Evolutionary conservation across 169 alveolate genomes (phyloP), one percentile per base, ranked within the genome.

Genomic region (Cryptosporidium xiaoi): DNA sequence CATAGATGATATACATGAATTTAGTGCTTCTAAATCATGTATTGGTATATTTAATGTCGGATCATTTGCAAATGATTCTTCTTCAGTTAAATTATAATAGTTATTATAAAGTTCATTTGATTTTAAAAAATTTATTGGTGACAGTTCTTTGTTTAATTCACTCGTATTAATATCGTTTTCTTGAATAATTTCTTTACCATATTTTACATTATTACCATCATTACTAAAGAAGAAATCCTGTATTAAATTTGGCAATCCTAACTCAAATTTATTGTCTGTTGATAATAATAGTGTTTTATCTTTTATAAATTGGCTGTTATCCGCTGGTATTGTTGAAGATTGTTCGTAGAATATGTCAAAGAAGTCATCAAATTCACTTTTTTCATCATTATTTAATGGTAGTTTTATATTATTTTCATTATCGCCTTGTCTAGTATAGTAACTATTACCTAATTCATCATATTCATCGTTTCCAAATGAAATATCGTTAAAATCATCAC

Each of bases 1-100:
- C 87, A 77, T 48, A 13, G 87, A 77, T 16, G 87, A 60, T 46
- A 77, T 77, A 77, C 87, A 77, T 58, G 87, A 77, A 77, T 77
- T 77, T 62, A 77, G 40, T 12, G 87, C 87, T 40, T 77, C 87
- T 31, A 77, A 77, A 77, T 77, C 87, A 29, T 77, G 87, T 60
- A 62, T 77, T 77, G 87, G 87, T 46, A 77, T 77, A 60, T 77
- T 56, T 48, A 77, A 77, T 13, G 69, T 2, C 24, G 87, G 87
- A 44, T 77, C 71, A 60, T 60, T 77, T 13, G 44, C 36, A 40
- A 77, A 77, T 58, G 87, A 56, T 40, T 77, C 87, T 34, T 77
- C 87, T 13, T 77, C 87, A 2, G 48, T 64, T 4, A 53, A 51
- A 51, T 60, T 40, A 58, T 18, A 40, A 77, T 40, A 77, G 46